A percentile compares a stretch with the other conserved stretches of the same genome.
phyloP scores from a whole-genome alignment of 2,329 filamentous ascomycete genomes.

The Xylariales sp. region DNA sequence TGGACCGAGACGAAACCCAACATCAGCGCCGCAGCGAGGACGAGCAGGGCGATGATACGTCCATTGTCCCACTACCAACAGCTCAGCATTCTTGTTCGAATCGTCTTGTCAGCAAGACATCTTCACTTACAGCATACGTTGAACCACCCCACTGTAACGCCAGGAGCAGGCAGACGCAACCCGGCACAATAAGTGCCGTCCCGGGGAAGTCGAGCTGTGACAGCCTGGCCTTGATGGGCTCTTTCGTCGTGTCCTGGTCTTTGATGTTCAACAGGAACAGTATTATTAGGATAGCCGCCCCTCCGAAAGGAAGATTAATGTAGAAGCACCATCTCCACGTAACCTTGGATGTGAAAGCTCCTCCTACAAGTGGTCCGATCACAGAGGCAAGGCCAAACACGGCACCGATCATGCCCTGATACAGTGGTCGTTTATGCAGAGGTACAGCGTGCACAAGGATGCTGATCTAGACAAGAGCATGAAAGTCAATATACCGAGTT shows the following conservation, averaged over 20 bases:
- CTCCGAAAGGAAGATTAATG: conserved; percentile 33
- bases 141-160: conserved; percentile 30
- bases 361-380: conserved; percentile 31
- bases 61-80: conserved; percentile 32
- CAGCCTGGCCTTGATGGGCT: conserved; percentile 19
- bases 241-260: conserved; percentile 11
- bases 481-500: too few species aligned
- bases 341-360: conserved; percentile 30
- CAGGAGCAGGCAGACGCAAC: conserved; percentile 25
- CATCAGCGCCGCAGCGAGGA: conserved; percentile 33
- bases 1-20: conserved; percentile 35
- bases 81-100: background rate
- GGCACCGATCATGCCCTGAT: conserved; percentile 29
- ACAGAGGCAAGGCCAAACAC: conserved; percentile 30
- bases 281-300: conserved; percentile 22
- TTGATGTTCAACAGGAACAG: conserved; percentile 23
- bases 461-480: background rate
- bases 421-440: conserved; percentile 26
- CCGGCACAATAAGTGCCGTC: conserved; percentile 20
- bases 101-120: background rate
- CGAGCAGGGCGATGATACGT: conserved; percentile 38
- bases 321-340: conserved; percentile 36
- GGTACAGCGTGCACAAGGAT: conserved; percentile 20
- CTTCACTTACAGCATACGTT: conserved; percentile 23
- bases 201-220: conserved; percentile 23